Conservation (phyloP, 2,329 filamentous ascomycete genomes). For the Ascocoryne sarcoides region DNA sequence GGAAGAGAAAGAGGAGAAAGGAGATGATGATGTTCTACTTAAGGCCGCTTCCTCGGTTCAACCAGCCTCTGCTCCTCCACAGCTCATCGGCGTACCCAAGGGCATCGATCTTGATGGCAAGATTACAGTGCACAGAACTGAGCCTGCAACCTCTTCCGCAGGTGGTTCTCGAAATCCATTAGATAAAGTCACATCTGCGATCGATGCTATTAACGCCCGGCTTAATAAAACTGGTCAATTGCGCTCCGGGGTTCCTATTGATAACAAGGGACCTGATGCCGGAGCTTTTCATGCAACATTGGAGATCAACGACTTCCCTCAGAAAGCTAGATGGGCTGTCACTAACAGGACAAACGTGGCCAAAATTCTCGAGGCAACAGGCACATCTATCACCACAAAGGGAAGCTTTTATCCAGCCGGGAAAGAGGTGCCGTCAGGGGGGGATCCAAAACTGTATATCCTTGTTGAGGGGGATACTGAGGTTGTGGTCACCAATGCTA, state of each 20-base stretch:
- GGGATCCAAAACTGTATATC: conserved; percentile 92
- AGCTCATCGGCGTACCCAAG: conserved; percentile 39
- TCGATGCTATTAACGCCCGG: conserved; percentile 82
- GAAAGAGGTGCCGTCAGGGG: conserved; percentile 66
- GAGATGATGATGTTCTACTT: conserved; percentile 62
- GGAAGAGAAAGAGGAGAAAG: conserved; percentile 64
- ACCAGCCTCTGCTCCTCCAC: conserved; percentile 40
- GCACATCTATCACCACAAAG: conserved; percentile 95
- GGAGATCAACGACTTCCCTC: conserved; percentile 98
- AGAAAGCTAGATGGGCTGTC: conserved; percentile 97
- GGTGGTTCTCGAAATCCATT: conserved; percentile 52
- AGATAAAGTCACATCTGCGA: conserved; percentile 83
- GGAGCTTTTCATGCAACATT: conserved; percentile 94
- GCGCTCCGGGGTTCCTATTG: conserved; percentile 85
- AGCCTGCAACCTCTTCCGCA: conserved; percentile 37
- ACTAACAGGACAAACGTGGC: conserved; percentile 97
- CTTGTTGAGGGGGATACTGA: conserved; percentile 97
- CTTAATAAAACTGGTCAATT: conserved; percentile 84
- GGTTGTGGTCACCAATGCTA: conserved; percentile 78
- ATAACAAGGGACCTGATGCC: conserved; percentile 96
- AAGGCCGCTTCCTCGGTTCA: conserved; percentile 58
- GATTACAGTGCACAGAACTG: conserved; percentile 65
- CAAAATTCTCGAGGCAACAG: conserved; percentile 91
- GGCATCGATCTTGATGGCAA: conserved; percentile 56
- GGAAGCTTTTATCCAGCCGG: conserved; percentile 79